A percentile compares a stretch with the other conserved stretches of the same genome.
Evolutionary conservation across 2,329 filamentous ascomycete species (phyloP).

Genomic region (Claviceps humidiphila): DNA sequence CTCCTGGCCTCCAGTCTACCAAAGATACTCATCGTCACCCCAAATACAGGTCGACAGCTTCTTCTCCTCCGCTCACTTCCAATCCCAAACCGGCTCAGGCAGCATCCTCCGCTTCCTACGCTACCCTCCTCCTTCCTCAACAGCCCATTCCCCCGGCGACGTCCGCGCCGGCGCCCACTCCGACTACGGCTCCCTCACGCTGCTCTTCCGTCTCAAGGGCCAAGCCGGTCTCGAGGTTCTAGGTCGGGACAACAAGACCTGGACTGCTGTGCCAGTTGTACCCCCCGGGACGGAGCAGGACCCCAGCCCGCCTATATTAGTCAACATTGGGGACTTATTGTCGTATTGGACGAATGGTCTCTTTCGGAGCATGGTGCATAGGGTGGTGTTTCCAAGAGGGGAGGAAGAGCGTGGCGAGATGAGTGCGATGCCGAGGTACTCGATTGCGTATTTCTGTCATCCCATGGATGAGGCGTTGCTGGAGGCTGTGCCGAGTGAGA

Average conservation of each 20-base stretch:
- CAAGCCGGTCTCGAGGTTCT: slow-evolving; percentile 81
- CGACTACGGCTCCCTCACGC: slow-evolving; percentile 62
- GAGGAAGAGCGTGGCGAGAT: slow-evolving; percentile 28
- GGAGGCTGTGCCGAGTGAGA: slow-evolving; percentile 45
- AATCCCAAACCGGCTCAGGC: slow-evolving; percentile 32
- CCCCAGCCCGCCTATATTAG: slow-evolving; percentile 58
- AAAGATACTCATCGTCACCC: background rate
- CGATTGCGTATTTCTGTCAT: slow-evolving; percentile 57
- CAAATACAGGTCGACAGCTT: slow-evolving; percentile 31
- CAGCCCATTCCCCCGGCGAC: slow-evolving; percentile 37
- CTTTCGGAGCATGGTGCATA: slow-evolving; percentile 75
- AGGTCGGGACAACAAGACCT: slow-evolving; percentile 32
- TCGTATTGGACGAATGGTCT: slow-evolving; percentile 87
- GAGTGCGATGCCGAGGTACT: slow-evolving; percentile 42
- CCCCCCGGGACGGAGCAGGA: slow-evolving; percentile 47
- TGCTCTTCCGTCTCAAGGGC: slow-evolving; percentile 75
- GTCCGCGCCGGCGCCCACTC: slow-evolving; percentile 85
- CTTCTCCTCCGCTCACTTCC: slow-evolving; percentile 39
- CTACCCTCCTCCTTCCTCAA: slow-evolving; percentile 45
- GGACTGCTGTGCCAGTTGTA: slow-evolving; percentile 55
- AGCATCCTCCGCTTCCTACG: slow-evolving; percentile 58
- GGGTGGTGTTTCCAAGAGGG: slow-evolving; percentile 57
- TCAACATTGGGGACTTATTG: slow-evolving; percentile 60
- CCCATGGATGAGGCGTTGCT: slow-evolving; percentile 40
- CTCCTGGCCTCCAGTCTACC: too few relatives aligned